phyloP scores from a whole-genome alignment of 176 grass and related monocot genomes.

The Cenchrus americanus region DNA sequence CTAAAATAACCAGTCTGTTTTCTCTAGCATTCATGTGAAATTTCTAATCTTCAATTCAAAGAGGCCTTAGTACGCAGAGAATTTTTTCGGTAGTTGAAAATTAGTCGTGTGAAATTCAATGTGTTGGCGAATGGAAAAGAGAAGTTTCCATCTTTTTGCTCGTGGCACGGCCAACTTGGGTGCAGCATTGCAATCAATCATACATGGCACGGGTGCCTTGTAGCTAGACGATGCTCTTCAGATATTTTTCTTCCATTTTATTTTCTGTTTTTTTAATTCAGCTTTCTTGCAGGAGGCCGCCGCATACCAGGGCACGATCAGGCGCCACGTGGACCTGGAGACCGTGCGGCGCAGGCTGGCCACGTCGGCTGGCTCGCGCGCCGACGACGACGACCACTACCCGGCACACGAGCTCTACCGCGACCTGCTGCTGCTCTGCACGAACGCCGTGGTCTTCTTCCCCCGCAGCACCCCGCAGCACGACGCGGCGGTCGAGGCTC shows the following conservation, averaged over 20 bases:
- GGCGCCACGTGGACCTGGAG: constrained; percentile 82
- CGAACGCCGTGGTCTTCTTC: constrained; percentile 75
- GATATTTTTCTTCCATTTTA: not conserved
- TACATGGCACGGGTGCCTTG: not conserved
- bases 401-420: constrained; percentile 68
- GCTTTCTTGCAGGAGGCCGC: constrained; percentile 51
- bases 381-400: not conserved
- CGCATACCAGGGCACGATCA: constrained; percentile 60
- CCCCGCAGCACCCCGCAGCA: constrained; percentile 48
- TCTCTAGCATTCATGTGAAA: not conserved
- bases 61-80: not conserved
- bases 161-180: not conserved
- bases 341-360: constrained; percentile 59
- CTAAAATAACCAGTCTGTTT: not conserved
- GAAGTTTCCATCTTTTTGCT: not conserved
- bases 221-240: not conserved
- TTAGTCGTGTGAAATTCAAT: not conserved
- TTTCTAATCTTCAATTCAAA: not conserved
- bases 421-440: constrained; percentile 82
- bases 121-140: not conserved
- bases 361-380: not conserved
- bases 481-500: constrained; percentile 55
- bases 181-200: constrained; percentile 45
- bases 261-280: not conserved
- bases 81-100: not conserved